Evolutionary conservation across 352 stramenopile species (phyloP), one percentile per base, ranked within the genome.

Genomic region (Pythium diclinum): DNA sequence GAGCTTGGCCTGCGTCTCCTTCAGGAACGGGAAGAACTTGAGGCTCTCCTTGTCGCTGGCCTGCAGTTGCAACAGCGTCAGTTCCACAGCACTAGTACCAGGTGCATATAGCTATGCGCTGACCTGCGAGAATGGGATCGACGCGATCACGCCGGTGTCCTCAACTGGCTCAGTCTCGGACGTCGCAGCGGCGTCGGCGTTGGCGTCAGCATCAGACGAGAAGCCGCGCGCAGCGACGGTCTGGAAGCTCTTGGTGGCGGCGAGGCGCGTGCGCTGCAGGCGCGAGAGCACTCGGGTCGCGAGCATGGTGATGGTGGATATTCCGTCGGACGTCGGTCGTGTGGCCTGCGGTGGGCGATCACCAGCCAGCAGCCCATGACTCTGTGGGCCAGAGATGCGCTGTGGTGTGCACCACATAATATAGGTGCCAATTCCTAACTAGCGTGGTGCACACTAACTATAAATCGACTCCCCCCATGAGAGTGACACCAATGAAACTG

Each of bases 11-110:
- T 92, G 81, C 42, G 83, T 81, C 61, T 91, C 87, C 71, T 92
- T 85, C 33, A 77, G 63, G 46, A 95, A 81, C 36, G 74, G 65
- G 67, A 94, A 95, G 64, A 92, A 93, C 76, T 94, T 91, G 66
- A 86, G 71, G 23, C 76, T 70, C 46, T 92, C 80, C 6, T 76
- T 77, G 25, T 76, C 65, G 19, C 44, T 51, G 17, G 14, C 44
- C 44, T 51, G 44, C 44, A 30, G 16, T 47, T 42, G 36, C 36
- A 42, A 42, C 36, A 17, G 36, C 14, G 80, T 81, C n/a, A 76
- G 80, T 84, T 92, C 46, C 47, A 53, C 7, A 8, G 11, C 17
- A 40, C n/a, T 47, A 30, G 28, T 11, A 38, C 19, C 5, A 11
- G 19, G n/a, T n/a, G n/a, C n/a, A 21, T 14, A 28, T 23, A n/a